Conservation (phyloP, 2,329 filamentous ascomycete genomes). For the Ceratocystis albifundus region DNA sequence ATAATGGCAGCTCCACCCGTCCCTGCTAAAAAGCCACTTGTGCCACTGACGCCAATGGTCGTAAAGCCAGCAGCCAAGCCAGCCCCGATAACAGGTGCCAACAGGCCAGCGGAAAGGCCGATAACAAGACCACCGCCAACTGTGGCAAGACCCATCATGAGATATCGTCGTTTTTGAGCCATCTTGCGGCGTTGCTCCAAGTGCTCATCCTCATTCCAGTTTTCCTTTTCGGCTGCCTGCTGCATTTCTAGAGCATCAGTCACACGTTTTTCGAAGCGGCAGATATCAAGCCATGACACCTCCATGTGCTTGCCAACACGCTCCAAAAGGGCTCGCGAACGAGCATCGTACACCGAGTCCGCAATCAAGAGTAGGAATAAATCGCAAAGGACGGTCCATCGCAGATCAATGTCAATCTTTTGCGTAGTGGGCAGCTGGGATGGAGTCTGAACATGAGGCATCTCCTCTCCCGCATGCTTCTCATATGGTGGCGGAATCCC, state of each 20-base stretch:
- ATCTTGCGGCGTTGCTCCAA: slow-evolving; percentile 75
- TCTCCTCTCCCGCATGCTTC: slow-evolving; percentile 53
- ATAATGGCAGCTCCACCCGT: slow-evolving; percentile 89
- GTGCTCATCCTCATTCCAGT: slow-evolving; percentile 94
- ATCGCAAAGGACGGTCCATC: slow-evolving; percentile 95
- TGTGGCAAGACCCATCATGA: slow-evolving; percentile 94
- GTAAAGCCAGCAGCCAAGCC: slow-evolving; percentile 91
- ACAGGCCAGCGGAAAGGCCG: slow-evolving; percentile 78
- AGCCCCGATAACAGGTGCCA: slow-evolving; percentile 87
- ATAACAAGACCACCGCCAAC: slow-evolving; percentile 93
- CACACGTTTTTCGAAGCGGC: slow-evolving; percentile 90
- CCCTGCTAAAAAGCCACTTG: slow-evolving; percentile 77
- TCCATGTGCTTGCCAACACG: slow-evolving; percentile 68
- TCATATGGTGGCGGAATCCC: slow-evolving; percentile 49
- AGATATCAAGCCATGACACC: slow-evolving; percentile 84
- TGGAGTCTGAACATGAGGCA: slow-evolving; percentile 69
- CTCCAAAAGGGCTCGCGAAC: slow-evolving; percentile 75
- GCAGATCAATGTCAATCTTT: slow-evolving; percentile 87
- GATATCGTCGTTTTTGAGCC: slow-evolving; percentile 69
- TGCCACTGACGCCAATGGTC: slow-evolving; percentile 84
- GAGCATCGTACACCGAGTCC: slow-evolving; percentile 85
- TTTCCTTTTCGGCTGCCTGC: slow-evolving; percentile 84
- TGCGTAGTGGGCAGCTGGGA: slow-evolving; percentile 69
- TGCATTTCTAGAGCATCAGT: slow-evolving; percentile 98
- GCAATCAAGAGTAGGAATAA: slow-evolving; percentile 90